Evolutionary conservation across 2,329 filamentous ascomycete genomes (phyloP).

Genomic region (Fusarium multiceps): DNA sequence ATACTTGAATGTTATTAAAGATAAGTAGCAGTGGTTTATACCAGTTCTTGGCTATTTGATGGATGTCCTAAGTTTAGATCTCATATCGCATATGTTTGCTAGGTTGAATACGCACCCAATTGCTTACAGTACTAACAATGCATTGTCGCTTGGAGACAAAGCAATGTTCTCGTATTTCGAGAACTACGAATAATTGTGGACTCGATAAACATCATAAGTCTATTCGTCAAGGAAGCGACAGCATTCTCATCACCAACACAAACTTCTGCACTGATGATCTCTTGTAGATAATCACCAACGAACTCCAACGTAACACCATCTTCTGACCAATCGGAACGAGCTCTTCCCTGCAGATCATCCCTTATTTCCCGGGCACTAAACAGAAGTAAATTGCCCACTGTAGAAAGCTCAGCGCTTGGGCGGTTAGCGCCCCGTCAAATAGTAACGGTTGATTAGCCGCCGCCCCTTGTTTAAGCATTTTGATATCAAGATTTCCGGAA

Average conservation of each 20-base stretch:
- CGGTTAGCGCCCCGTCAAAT: conserved; percentile 25
- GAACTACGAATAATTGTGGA: background rate
- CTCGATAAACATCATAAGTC: background rate
- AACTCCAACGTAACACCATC: background rate
- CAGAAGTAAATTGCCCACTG: background rate
- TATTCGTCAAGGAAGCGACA: background rate
- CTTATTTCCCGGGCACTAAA: conserved; percentile 9
- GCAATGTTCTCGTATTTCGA: background rate
- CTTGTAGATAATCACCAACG: conserved; percentile 23
- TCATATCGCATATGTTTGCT: background rate
- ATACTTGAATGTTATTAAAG: background rate
- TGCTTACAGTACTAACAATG: background rate
- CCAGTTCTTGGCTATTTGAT: background rate
- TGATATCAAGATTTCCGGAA: background rate
- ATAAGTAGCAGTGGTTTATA: background rate
- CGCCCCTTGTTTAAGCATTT: conserved; percentile 4
- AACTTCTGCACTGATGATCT: background rate
- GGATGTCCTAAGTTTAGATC: background rate
- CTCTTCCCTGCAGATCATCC: conserved; percentile 25
- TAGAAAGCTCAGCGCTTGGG: conserved; percentile 15
- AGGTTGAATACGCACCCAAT: background rate
- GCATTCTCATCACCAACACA: background rate
- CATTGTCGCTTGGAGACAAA: background rate
- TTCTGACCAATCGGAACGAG: conserved; percentile 20
- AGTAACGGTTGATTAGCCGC: conserved; percentile 21